These are phyloP conservation scores for Allomyces arbusculus DNA, from an alignment of 192 early-diverging fungal genomes.

Conservation along the genomic window DNA sequence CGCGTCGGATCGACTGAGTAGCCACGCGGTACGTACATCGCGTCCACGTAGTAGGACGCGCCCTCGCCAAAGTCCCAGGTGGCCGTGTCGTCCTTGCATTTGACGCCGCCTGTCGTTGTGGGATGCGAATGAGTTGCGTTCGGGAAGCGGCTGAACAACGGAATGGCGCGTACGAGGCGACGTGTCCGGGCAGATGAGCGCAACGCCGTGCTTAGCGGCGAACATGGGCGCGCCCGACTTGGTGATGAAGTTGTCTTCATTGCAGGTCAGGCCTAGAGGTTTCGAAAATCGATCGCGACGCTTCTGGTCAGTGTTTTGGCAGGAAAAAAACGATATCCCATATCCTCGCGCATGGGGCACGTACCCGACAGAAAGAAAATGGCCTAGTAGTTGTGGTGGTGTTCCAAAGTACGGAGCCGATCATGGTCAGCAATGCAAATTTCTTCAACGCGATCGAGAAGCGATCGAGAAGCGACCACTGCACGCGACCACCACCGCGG, in stretches of 20 bases:
- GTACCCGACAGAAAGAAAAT: no score
- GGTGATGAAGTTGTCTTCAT: slow-evolving; percentile 73
- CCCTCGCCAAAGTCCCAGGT: slow-evolving; percentile 46
- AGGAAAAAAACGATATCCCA: no score
- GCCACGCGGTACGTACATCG: background rate
- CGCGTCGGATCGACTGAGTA: background rate
- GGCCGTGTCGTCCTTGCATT: slow-evolving; percentile 49
- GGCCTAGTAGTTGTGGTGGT: no score
- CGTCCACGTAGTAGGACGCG: slow-evolving; percentile 27
- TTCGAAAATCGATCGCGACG: background rate
- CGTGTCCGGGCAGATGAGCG: slow-evolving; percentile 67
- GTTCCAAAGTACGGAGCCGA: no score
- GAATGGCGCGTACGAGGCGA: slow-evolving; percentile 35
- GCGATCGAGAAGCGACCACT: background rate
- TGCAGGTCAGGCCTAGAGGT: slow-evolving; percentile 47
- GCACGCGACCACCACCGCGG: no score
- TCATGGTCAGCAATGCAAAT: no score
- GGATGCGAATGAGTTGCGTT: background rate
- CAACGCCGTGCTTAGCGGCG: slow-evolving; percentile 45
- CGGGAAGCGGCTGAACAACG: background rate
- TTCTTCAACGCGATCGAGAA: background rate
- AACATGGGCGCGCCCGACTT: slow-evolving; percentile 52
- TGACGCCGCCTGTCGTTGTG: slow-evolving; percentile 11
- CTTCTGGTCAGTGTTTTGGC: no score
- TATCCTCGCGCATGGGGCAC: no score